phyloP scores from a whole-genome alignment of 768 basidiomycete species.

The Leccinum barrowsii region DNA sequence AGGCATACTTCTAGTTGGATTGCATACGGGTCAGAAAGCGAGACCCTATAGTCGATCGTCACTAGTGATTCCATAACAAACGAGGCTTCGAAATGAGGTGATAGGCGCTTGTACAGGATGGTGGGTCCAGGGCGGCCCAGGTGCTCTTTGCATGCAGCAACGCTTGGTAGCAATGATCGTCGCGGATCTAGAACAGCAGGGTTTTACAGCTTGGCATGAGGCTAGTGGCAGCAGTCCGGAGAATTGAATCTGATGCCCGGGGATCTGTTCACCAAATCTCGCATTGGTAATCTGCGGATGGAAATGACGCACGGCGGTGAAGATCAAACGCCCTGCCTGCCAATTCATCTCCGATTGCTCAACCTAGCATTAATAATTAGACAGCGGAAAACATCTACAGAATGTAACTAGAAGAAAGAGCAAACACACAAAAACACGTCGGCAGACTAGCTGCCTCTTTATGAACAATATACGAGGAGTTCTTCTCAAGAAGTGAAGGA shows the following conservation, averaged over 20 bases:
- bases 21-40: neutral
- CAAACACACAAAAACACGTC: constrained; percentile 3
- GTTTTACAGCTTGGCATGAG: constrained; percentile 26
- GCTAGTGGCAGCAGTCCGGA: constrained; percentile 3
- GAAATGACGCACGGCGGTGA: neutral
- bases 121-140: constrained; percentile 3
- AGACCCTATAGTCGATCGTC: neutral
- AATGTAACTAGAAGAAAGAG: neutral
- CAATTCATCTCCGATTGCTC: constrained; percentile 3
- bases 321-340: neutral
- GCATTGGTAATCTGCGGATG: constrained; percentile 1
- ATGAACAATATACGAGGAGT: neutral
- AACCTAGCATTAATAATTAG: neutral
- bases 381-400: neutral
- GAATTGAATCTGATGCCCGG: constrained; percentile 5
- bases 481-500: neutral
- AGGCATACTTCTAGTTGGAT: neutral
- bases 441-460: constrained; percentile 8
- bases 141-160: neutral
- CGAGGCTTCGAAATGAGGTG: neutral
- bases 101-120: constrained; percentile 28
- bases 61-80: neutral
- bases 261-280: neutral
- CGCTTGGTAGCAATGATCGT: neutral
- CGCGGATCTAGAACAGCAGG: neutral